Percentiles rank a stretch among this genome's conserved stretches.
These are phyloP conservation scores for Suillus variegatus DNA, from an alignment of 768 basidiomycete genomes.

Conservation along the genomic window DNA sequence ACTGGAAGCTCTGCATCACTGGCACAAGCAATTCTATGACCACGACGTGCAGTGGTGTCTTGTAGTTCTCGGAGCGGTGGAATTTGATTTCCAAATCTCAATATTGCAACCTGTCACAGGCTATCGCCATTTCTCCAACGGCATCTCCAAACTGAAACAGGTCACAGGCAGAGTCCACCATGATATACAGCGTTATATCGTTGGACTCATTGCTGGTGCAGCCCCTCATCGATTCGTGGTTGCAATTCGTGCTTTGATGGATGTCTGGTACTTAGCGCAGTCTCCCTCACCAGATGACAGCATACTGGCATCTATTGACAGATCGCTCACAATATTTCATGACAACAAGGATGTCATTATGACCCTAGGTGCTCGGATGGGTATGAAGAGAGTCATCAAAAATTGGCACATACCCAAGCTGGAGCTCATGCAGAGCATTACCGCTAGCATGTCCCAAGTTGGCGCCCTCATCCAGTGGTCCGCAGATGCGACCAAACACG, in stretches of 20 bases:
- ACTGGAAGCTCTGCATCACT: too few species aligned
- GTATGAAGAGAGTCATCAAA: slow-evolving; percentile 22
- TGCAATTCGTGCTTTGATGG: slow-evolving; percentile 36
- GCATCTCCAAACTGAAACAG: slow-evolving; percentile 41
- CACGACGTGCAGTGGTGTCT: too few species aligned
- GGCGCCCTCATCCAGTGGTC: slow-evolving; percentile 37
- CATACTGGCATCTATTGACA: slow-evolving; percentile 17
- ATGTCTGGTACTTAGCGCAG: slow-evolving; percentile 40
- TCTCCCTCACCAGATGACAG: slow-evolving; percentile 25
- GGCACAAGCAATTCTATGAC: too few species aligned
- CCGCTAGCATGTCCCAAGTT: slow-evolving; percentile 24
- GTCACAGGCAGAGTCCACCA: slow-evolving; percentile 24
- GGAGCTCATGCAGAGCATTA: slow-evolving; percentile 38
- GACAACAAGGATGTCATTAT: slow-evolving; percentile 34
- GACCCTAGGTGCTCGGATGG: slow-evolving; percentile 25
- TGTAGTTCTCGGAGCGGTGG: too few species aligned
- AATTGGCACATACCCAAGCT: slow-evolving; percentile 45
- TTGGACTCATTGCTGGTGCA: slow-evolving; percentile 35
- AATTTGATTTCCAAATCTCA: too few species aligned
- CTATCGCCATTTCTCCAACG: too few species aligned
- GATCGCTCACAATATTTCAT: slow-evolving; percentile 33
- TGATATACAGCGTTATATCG: slow-evolving; percentile 30
- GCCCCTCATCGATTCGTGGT: slow-evolving; percentile 31
- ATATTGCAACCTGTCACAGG: too few species aligned
- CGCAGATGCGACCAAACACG: too few species aligned